Percentiles rank a stretch among this genome's conserved stretches.
Evolutionary conservation across 192 early-diverging fungal genomes (phyloP).

Genomic region (Gonapodya prolifera): DNA sequence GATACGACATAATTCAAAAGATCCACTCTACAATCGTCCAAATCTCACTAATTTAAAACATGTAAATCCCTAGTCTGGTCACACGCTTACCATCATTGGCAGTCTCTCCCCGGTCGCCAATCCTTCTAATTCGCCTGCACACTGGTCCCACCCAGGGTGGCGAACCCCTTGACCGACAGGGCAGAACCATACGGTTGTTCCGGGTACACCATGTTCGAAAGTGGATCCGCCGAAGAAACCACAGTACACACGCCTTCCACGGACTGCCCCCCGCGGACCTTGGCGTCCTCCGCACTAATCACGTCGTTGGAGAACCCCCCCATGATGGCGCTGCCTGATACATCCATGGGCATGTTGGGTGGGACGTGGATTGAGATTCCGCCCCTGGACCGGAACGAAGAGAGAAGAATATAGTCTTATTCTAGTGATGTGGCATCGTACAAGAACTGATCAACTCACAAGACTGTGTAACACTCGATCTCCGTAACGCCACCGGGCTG

Average conservation of each 20-base stretch:
- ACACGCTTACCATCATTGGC: too few species aligned
- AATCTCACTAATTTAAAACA: too few species aligned
- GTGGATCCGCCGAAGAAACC: neutral
- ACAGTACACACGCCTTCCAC: neutral
- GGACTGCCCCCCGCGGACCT: too few species aligned
- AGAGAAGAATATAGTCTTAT: neutral
- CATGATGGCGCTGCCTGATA: neutral
- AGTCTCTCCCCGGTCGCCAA: too few species aligned
- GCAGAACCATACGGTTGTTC: neutral
- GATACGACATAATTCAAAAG: too few species aligned
- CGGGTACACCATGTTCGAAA: neutral
- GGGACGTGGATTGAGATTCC: neutral
- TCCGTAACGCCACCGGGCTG: neutral
- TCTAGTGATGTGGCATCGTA: neutral
- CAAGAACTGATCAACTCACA: neutral
- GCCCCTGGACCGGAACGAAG: neutral
- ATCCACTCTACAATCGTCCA: too few species aligned
- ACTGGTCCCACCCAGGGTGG: neutral
- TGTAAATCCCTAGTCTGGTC: too few species aligned
- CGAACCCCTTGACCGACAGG: neutral
- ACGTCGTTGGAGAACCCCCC: neutral
- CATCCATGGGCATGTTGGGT: neutral
- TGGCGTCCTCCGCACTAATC: neutral
- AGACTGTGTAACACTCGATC: neutral
- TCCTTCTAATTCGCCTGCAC: neutral